Conservation (phyloP, 2,329 filamentous ascomycete genomes). For the Cytospora chrysosperma region DNA sequence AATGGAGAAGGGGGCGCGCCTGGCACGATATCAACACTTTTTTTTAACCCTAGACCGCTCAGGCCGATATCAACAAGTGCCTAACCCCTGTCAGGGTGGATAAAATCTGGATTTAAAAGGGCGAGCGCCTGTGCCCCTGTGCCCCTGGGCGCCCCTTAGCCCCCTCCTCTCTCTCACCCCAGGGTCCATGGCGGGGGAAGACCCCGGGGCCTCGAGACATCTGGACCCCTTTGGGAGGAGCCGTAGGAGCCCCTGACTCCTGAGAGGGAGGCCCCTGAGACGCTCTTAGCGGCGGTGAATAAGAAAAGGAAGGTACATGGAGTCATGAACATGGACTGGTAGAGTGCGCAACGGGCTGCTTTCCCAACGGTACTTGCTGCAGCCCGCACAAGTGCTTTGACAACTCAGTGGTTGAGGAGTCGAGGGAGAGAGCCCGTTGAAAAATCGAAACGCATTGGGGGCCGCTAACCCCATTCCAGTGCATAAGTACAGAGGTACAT, state of each 20-base stretch:
- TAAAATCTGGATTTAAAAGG: slow-evolving; percentile 10
- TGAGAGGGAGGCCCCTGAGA: not conserved
- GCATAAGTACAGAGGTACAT: too few species aligned
- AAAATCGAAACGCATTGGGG: not conserved
- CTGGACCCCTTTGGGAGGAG: not conserved
- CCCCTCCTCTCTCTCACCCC: too few species aligned
- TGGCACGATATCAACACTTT: slow-evolving; percentile 25
- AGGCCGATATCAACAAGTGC: slow-evolving; percentile 24
- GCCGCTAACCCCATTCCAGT: not conserved
- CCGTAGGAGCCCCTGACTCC: not conserved
- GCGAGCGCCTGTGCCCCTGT: slow-evolving; percentile 14
- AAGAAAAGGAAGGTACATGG: too few species aligned
- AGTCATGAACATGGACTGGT: too few species aligned
- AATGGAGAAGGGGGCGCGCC: not conserved
- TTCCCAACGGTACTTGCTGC: not conserved
- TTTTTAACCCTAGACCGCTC: slow-evolving; percentile 16
- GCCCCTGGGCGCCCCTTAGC: too few species aligned
- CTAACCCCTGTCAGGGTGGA: slow-evolving; percentile 17
- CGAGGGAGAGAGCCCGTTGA: not conserved
- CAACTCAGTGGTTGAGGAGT: not conserved
- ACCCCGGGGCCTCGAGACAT: not conserved
- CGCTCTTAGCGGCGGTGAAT: not conserved
- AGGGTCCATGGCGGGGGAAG: not conserved
- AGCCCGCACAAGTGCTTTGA: not conserved
- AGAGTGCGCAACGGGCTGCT: too few species aligned